Base-by-base conservation (phyloP, 495 filamentous ascomycete genomes). In the Podospora comata region DNA sequence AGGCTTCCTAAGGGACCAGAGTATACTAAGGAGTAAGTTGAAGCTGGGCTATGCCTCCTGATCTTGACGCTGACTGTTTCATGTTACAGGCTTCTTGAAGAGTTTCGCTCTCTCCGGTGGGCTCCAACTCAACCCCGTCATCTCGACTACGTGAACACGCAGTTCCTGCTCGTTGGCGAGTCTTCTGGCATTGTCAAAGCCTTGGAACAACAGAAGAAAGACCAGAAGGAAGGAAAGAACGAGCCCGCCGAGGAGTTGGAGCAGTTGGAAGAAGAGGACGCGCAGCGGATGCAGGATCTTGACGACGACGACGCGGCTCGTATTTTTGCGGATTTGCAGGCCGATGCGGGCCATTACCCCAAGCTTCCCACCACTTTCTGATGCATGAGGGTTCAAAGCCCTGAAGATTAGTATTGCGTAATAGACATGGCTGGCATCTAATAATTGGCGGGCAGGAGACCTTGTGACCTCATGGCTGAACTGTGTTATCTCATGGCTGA, bases 91-190 rank as follows among this genome's bases (percentile, higher is more conserved):
- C 79, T 97, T 9, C 79, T 86, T 15, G 85, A 92, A 18, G 91
- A 92, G 68, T 98, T 97, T 72, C 77, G 82, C 20, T 86, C 86
- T 4, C 84, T 88, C 4, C 85, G 89, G 58, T 97, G 93, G 94
- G 81, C 88, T 53, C 86, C 91, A 1, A 80, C 92, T 7, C 79
- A 87, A 65, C 92, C 93, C 0, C 87, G 93, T 65, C 87, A 94
- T 73, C 81, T 97, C 59, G 85, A 96, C 67, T 92, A 91, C 73
- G 83, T 84, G 26, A 91, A 92, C 71, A 85, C 92, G 0, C 93
- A 97, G 74, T 86, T 97, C 64, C 79, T 97, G 19, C 83, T 97
- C 68, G 88, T 97, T 68, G 94, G 94, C 23, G 89, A 93, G 72
- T 86, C 85, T 1, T 82, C 86, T 2, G 85, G 86, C 6, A 74